Percentiles rank a stretch among this genome's conserved stretches.
These are phyloP conservation scores for Phaeosphaeria sp. DNA, from an alignment of 2,329 filamentous ascomycete genomes.

Conservation along the genomic window DNA sequence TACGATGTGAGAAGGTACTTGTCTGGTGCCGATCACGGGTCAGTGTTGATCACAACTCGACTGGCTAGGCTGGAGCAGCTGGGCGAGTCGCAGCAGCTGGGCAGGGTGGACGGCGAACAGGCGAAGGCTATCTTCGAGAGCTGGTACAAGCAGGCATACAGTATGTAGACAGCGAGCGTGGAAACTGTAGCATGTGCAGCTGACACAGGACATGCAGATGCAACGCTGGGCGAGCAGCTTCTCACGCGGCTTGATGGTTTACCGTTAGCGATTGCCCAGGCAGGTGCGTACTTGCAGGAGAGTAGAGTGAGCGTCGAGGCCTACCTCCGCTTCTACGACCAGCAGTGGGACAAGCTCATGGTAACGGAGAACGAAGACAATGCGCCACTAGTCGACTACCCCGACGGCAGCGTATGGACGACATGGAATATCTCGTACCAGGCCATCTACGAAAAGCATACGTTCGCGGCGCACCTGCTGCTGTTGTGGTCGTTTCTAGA, in stretches of 20 bases:
- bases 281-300: slow-evolving; percentile 29
- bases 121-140: slow-evolving; percentile 23
- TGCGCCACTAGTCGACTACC: slow-evolving; percentile 30
- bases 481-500: slow-evolving; percentile 38
- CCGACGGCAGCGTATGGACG: slow-evolving; percentile 34
- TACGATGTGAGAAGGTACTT: slow-evolving; percentile 24
- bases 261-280: slow-evolving; percentile 30
- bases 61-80: slow-evolving; percentile 24
- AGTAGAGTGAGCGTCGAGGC: slow-evolving; percentile 17
- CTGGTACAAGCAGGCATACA: slow-evolving; percentile 18
- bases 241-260: slow-evolving; percentile 26
- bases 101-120: slow-evolving; percentile 16
- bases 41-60: slow-evolving; percentile 26
- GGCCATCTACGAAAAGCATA: slow-evolving; percentile 24
- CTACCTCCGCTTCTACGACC: slow-evolving; percentile 34
- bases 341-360: slow-evolving; percentile 36
- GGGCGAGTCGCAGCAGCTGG: slow-evolving; percentile 19
- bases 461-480: slow-evolving; percentile 30
- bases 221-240: slow-evolving; percentile 11
- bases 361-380: slow-evolving; percentile 5
- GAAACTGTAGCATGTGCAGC: not conserved
- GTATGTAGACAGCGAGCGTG: slow-evolving; percentile 11
- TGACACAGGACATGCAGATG: slow-evolving; percentile 17
- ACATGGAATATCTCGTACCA: slow-evolving; percentile 43
- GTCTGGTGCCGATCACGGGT: slow-evolving; percentile 24